Conservation (phyloP, 148 eudicot genomes). For the Talinum fruticosum region DNA sequence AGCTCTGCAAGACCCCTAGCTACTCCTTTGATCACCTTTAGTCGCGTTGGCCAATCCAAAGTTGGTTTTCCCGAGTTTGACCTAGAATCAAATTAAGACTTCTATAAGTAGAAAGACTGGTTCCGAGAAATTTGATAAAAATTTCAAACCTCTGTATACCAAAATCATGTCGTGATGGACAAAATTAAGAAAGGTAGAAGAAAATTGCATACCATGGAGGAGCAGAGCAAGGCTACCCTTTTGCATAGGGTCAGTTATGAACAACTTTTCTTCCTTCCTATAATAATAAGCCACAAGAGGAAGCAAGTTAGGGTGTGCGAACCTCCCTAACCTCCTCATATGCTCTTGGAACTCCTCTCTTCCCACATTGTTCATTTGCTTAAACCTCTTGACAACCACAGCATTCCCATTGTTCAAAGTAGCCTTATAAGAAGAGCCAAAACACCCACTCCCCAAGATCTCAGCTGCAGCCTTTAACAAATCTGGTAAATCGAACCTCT, state of each 20-base stretch:
- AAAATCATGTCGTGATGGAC: too few relatives aligned
- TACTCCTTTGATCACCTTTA: conserved; percentile 73
- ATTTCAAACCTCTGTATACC: too few relatives aligned
- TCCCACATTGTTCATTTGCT: conserved; percentile 73
- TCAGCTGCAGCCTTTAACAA: conserved; percentile 73
- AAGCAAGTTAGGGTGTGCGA: conserved; percentile 62
- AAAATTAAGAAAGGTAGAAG: too few relatives aligned
- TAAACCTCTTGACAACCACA: conserved; percentile 77
- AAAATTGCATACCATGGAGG: conserved; percentile 55
- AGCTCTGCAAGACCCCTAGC: conserved; percentile 55
- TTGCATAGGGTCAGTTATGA: conserved; percentile 44
- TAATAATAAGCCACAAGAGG: conserved; percentile 71
- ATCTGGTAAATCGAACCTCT: conserved; percentile 57
- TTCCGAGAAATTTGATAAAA: too few relatives aligned
- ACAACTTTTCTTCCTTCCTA: conserved; percentile 78
- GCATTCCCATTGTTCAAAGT: conserved; percentile 41
- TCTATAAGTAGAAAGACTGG: too few relatives aligned
- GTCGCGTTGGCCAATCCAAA: conserved; percentile 62
- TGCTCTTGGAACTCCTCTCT: conserved; percentile 85
- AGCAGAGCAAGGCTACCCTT: conserved; percentile 68
- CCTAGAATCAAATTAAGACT: too few relatives aligned
- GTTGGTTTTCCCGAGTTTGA: conserved; percentile 34
- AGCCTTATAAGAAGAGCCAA: conserved; percentile 80
- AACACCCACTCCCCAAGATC: conserved; percentile 68
- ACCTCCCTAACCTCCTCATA: conserved; percentile 68